A percentile compares a stretch with the other conserved stretches of the same genome.
These are phyloP conservation scores for Echium plantagineum DNA, from an alignment of 257 asterid species.

Conservation along the genomic window DNA sequence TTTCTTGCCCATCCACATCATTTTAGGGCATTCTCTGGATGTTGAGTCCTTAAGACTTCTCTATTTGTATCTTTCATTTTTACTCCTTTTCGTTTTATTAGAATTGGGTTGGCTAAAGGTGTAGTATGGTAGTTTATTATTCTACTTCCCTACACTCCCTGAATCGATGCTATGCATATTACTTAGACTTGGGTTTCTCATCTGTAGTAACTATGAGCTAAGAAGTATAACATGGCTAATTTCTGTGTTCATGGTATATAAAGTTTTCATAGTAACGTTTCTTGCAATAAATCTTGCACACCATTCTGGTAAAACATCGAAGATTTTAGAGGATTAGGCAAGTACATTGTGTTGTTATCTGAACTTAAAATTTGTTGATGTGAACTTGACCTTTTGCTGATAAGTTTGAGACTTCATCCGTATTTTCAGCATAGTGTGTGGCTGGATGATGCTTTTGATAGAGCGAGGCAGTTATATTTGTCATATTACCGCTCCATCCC, in stretches of 20 bases:
- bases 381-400: not conserved
- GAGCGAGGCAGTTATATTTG: slow-evolving; percentile 91
- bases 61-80: not conserved
- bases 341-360: too few relatives aligned
- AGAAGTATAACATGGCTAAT: too few relatives aligned
- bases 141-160: too few relatives aligned
- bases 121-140: not conserved
- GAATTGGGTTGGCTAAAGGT: not conserved
- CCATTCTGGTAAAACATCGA: too few relatives aligned
- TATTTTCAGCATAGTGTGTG: slow-evolving; percentile 90
- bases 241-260: too few relatives aligned
- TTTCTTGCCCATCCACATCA: not conserved
- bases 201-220: too few relatives aligned
- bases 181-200: too few relatives aligned
- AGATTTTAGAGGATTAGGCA: too few relatives aligned
- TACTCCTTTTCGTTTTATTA: not conserved
- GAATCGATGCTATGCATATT: too few relatives aligned
- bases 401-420: slow-evolving; percentile 5
- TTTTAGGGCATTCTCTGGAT: slow-evolving; percentile 6
- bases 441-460: slow-evolving; percentile 96
- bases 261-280: too few relatives aligned
- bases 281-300: too few relatives aligned
- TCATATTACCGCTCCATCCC: slow-evolving; percentile 94
- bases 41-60: not conserved
- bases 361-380: not conserved